A percentile compares a stretch with the other conserved stretches of the same genome.
Evolutionary conservation across 2,329 filamentous ascomycete species (phyloP).

Genomic region (Beauveria brongniartii): DNA sequence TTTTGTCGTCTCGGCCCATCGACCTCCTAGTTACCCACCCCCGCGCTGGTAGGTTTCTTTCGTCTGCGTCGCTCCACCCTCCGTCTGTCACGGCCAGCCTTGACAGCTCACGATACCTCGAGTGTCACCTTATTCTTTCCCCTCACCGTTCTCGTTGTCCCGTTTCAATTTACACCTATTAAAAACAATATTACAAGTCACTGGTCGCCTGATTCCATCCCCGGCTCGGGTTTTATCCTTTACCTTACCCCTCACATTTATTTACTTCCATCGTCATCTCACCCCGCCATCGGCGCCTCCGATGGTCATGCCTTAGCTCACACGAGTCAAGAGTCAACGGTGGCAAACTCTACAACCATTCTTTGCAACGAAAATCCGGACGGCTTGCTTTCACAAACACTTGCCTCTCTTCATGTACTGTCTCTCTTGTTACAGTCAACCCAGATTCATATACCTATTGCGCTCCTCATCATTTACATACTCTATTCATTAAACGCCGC

Average conservation of each 20-base stretch:
- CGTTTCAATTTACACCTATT: neutral
- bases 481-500: neutral
- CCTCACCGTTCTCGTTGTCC: neutral
- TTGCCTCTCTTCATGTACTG: neutral
- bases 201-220: neutral
- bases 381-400: neutral
- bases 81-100: neutral
- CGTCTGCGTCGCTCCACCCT: neutral
- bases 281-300: conserved; percentile 7
- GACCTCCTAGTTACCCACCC: neutral
- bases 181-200: neutral
- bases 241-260: neutral
- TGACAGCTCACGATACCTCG: conserved; percentile 6
- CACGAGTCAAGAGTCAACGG: conserved; percentile 12
- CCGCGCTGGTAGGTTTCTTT: neutral
- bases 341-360: conserved; percentile 5
- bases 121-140: conserved; percentile 2
- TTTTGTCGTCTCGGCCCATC: neutral
- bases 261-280: neutral
- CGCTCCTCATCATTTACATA: neutral
- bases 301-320: conserved; percentile 8
- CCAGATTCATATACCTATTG: neutral
- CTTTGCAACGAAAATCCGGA: neutral
- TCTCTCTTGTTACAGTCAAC: neutral
- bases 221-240: neutral